Evolutionary conservation across 495 filamentous ascomycete species (phyloP).

Genomic region (Hyaloscypha finlandica): DNA sequence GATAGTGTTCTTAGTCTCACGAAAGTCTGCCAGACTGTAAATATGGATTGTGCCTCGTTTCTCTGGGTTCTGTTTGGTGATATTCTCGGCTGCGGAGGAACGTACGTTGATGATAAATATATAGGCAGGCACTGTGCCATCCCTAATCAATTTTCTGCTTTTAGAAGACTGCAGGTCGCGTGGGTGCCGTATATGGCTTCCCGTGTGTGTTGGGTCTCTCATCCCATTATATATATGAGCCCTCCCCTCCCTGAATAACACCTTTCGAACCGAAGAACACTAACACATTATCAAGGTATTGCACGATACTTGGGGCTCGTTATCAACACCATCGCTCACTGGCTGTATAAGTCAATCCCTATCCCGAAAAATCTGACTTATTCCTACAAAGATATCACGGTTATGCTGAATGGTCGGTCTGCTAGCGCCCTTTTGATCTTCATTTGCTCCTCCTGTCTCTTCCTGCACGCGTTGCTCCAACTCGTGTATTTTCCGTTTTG

Average conservation of each 20-base stretch:
- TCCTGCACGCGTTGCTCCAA: no score
- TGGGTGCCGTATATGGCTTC: no score
- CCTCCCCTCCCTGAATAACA: constrained; percentile 21
- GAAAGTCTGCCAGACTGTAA: constrained; percentile 26
- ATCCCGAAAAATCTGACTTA: constrained; percentile 50
- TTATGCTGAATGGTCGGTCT: no score
- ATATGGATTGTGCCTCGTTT: constrained; percentile 25
- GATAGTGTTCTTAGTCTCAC: constrained; percentile 7
- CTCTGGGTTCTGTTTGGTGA: constrained; percentile 23
- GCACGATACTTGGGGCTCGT: constrained; percentile 61
- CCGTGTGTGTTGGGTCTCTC: background rate
- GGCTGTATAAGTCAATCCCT: constrained; percentile 60
- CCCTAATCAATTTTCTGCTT: background rate
- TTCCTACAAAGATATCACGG: constrained; percentile 65
- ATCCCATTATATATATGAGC: constrained; percentile 25
- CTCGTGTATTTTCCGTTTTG: no score
- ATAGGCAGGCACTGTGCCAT: constrained; percentile 24
- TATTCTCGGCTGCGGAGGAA: constrained; percentile 25
- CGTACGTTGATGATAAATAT: constrained; percentile 20
- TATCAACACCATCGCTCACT: constrained; percentile 64
- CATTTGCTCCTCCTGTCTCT: no score
- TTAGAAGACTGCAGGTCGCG: no score
- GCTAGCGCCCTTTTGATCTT: no score
- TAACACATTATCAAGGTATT: background rate
- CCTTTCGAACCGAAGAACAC: constrained; percentile 9